Base-by-base conservation (phyloP, 139 green algal genomes). In the Parachlorella kessleri region DNA sequence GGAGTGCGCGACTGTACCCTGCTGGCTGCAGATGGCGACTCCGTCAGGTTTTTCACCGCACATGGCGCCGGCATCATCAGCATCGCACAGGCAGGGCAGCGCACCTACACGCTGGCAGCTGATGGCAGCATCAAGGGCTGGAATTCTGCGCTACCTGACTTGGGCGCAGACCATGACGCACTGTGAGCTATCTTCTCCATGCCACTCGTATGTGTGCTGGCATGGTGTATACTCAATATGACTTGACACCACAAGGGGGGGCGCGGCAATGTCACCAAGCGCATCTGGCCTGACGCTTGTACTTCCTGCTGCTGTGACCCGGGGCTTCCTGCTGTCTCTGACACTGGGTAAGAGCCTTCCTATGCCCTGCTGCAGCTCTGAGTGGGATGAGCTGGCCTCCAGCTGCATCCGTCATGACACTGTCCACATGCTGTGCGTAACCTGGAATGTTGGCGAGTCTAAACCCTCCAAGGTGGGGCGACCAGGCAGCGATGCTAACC, bases 361-460 rank as follows among this genome's bases (percentile, higher is more conserved):
- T 18, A 28, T 18, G 14, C 48, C 63, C 63, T 37, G 18, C 63
- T 32, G 63, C 81, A 91, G 88, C 72, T 69, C 28, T 64, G 55
- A 35, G 28, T 92, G 71, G 73, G 63, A 76, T 18, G 71, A 70
- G 30, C 48, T 79, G 68, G 73, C 75, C 2, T 37, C 6, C 37
- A 69, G 65, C 2, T 68, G 77, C 10, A 74, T 92, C 33, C 66
- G 59, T 32, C 74, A 64, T 1, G 73, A 88, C 48, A 69, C 53
- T 36, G 64, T 96, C 71, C 78, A 81, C 54, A 75, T 94, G 69
- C 80, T 97, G 39, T 86, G 82, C 21, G 83, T 92, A 39, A 97
- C 93, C 21, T 98, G 94, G 94, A 98, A 98, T 75, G 92, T 96
- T 24, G 92, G 92, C 48, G 86, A 96, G 88, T 63, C 54, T 42